Evolutionary conservation across 2,329 filamentous ascomycete genomes (phyloP).

Genomic region (Magnaporthales sp.): DNA sequence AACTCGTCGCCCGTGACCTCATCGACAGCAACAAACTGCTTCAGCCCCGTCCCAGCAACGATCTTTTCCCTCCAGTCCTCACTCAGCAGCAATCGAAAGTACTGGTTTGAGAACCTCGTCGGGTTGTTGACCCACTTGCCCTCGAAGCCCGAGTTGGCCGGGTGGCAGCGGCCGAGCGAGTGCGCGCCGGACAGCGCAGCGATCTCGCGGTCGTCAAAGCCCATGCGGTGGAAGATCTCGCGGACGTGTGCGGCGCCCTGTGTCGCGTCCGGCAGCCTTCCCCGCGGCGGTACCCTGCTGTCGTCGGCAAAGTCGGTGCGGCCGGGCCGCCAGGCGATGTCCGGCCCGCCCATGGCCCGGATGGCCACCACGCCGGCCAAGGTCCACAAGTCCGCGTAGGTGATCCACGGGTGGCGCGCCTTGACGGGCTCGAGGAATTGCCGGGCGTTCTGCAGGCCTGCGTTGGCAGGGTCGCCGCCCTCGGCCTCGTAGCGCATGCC

Average conservation of each 20-base stretch:
- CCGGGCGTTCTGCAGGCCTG: conserved; percentile 53
- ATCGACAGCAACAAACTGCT: conserved; percentile 51
- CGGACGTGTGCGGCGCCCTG: conserved; percentile 75
- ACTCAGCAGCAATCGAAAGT: conserved; percentile 22
- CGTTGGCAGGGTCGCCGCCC: conserved; percentile 56
- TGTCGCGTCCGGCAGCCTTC: conserved; percentile 63
- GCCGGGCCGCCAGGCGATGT: conserved; percentile 46
- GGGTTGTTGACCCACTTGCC: conserved; percentile 27
- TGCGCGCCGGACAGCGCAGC: conserved; percentile 81
- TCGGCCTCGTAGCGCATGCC: conserved; percentile 59
- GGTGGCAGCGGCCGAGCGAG: conserved; percentile 63
- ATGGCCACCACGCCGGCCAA: conserved; percentile 51
- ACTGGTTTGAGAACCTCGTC: conserved; percentile 28
- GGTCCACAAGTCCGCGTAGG: conserved; percentile 58
- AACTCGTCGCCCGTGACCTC: conserved; percentile 46
- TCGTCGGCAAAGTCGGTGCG: conserved; percentile 56
- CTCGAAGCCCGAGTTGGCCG: conserved; percentile 25
- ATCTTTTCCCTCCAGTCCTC: conserved; percentile 35
- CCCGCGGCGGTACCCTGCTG: conserved; percentile 47
- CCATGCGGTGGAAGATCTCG: conserved; percentile 90
- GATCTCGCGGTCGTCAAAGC: conserved; percentile 93
- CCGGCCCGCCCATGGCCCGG: conserved; percentile 50
- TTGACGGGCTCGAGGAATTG: conserved; percentile 57
- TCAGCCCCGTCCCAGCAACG: conserved; percentile 39
- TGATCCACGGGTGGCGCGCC: conserved; percentile 43